Evolutionary conservation across 2,329 filamentous ascomycete genomes (phyloP).

Genomic region (Pseudopithomyces maydicus): DNA sequence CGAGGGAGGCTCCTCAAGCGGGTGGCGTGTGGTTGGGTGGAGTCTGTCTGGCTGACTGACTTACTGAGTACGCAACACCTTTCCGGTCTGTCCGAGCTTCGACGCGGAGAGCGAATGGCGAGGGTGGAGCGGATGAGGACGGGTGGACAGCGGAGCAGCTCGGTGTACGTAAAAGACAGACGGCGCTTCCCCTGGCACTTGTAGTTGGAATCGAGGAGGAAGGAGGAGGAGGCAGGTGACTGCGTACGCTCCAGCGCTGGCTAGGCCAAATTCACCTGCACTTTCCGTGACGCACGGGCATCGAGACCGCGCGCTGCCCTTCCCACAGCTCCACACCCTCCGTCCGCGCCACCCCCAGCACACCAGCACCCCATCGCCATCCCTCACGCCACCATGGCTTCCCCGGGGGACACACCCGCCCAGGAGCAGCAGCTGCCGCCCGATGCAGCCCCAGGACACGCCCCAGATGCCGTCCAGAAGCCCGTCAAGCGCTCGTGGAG

Average conservation of each 20-base stretch:
- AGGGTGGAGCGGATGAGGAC: slow-evolving; percentile 13
- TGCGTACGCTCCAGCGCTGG: neutral
- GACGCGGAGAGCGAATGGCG: slow-evolving; percentile 28
- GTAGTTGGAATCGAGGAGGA: neutral
- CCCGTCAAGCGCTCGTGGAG: slow-evolving; percentile 46
- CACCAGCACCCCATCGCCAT: neutral
- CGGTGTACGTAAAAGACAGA: neutral
- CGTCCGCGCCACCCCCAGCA: slow-evolving; percentile 1
- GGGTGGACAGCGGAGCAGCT: neutral
- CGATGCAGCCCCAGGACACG: slow-evolving; percentile 5
- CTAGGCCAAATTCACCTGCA: neutral
- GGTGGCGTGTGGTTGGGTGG: slow-evolving; percentile 17
- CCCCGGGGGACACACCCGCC: slow-evolving; percentile 24
- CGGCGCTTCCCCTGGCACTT: neutral
- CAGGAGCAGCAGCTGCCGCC: slow-evolving; percentile 7
- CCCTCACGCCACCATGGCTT: slow-evolving; percentile 30
- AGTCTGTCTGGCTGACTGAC: slow-evolving; percentile 40
- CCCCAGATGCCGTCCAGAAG: slow-evolving; percentile 31
- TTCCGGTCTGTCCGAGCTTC: slow-evolving; percentile 34
- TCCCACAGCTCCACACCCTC: neutral
- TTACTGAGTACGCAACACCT: slow-evolving; percentile 27
- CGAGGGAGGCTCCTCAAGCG: neutral
- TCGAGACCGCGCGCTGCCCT: neutral
- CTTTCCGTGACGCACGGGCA: slow-evolving; percentile 5
- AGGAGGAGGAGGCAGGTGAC: slow-evolving; percentile 7